These are phyloP conservation scores for Sporothrix euskadiensis DNA, from an alignment of 2,329 filamentous ascomycete species.

Conservation along the genomic window DNA sequence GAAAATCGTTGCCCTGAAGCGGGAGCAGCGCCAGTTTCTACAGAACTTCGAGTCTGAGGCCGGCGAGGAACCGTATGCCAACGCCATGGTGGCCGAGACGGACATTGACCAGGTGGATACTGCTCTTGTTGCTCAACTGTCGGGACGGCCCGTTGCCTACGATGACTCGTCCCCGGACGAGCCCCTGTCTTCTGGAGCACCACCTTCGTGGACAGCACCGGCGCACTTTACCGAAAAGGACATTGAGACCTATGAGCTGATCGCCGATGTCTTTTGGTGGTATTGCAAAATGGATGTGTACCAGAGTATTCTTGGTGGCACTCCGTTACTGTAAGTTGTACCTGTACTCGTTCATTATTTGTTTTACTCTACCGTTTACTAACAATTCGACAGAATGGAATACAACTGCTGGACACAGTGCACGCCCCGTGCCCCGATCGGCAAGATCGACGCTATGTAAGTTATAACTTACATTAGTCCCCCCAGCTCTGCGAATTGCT, in stretches of 20 bases:
- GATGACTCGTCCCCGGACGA: conserved; percentile 34
- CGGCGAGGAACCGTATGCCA: background rate
- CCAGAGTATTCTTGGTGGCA: conserved; percentile 85
- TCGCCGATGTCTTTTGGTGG: conserved; percentile 93
- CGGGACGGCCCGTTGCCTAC: conserved; percentile 44
- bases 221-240: conserved; percentile 56
- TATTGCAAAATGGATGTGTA: conserved; percentile 92
- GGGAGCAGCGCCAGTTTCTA: conserved; percentile 43
- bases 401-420: conserved; percentile 83
- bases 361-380: background rate
- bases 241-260: conserved; percentile 74
- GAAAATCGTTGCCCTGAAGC: conserved; percentile 66
- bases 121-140: conserved; percentile 45
- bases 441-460: conserved; percentile 71
- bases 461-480: conserved; percentile 35
- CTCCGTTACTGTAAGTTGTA: conserved; percentile 71
- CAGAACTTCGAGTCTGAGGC: conserved; percentile 33
- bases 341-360: conserved; percentile 21
- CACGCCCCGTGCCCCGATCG: conserved; percentile 78
- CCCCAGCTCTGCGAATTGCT: no score
- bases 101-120: conserved; percentile 47
- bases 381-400: conserved; percentile 61
- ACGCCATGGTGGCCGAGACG: conserved; percentile 28
- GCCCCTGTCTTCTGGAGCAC: background rate
- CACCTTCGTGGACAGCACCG: conserved; percentile 31